Conservation (phyloP, 768 basidiomycete species). For the Mycena albidolilacea region DNA sequence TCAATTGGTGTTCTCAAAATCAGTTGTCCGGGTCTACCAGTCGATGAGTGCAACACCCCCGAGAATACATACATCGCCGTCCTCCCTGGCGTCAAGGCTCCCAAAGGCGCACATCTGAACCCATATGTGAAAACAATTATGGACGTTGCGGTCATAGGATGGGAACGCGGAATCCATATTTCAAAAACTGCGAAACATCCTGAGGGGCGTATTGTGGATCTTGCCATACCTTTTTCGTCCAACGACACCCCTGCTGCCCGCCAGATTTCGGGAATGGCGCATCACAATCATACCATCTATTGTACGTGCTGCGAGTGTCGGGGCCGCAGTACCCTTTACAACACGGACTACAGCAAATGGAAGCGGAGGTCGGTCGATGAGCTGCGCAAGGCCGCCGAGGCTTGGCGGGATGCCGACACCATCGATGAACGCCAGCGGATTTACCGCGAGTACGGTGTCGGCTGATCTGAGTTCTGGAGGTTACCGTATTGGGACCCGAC, state of each 20-base stretch:
- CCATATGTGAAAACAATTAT: constrained; percentile 45
- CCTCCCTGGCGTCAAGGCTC: constrained; percentile 44
- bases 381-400: not conserved
- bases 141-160: constrained; percentile 37
- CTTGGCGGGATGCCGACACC: constrained; percentile 12
- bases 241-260: constrained; percentile 46
- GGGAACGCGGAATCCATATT: constrained; percentile 31
- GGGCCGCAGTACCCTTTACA: constrained; percentile 16
- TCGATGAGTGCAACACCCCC: constrained; percentile 41
- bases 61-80: constrained; percentile 48
- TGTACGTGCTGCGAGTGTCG: constrained; percentile 45
- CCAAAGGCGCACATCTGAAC: constrained; percentile 41
- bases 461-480: constrained; percentile 11
- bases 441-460: constrained; percentile 5
- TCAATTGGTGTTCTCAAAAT: constrained; percentile 44
- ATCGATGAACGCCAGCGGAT: not conserved
- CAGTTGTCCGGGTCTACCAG: constrained; percentile 46
- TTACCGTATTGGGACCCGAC: constrained; percentile 4
- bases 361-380: not conserved
- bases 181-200: constrained; percentile 22
- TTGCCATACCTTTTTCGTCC: constrained; percentile 33
- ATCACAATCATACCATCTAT: constrained; percentile 37
- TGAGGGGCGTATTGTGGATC: not conserved
- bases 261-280: constrained; percentile 44
- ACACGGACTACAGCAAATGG: constrained; percentile 20